Percentiles rank a stretch among this genome's conserved stretches.
phyloP scores from a whole-genome alignment of 495 filamentous ascomycete genomes.

The Penicillium subrubescens region DNA sequence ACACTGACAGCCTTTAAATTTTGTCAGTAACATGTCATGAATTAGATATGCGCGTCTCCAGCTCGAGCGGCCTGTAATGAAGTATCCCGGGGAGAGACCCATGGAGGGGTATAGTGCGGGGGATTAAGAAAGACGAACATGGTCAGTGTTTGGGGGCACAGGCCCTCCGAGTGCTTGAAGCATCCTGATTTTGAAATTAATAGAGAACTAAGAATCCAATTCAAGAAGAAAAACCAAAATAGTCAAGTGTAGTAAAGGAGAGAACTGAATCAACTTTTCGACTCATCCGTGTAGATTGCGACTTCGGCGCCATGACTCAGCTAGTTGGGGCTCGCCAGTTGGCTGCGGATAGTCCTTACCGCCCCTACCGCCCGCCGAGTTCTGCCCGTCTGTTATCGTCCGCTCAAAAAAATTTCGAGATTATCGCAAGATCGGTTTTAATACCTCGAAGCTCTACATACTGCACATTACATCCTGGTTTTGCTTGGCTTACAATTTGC shows the following conservation, averaged over 20 bases:
- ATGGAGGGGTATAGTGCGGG: conserved; percentile 33
- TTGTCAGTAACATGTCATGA: background rate
- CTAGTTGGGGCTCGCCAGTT: conserved; percentile 2
- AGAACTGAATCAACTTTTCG: conserved; percentile 4
- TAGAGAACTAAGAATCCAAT: conserved; percentile 1
- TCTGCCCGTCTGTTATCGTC: conserved; percentile 19
- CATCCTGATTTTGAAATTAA: conserved; percentile 28
- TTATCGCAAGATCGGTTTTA: conserved; percentile 4
- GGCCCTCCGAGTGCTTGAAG: conserved; percentile 46
- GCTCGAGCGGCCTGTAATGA: background rate
- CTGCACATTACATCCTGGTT: conserved; percentile 2
- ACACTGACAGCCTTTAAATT: conserved; percentile 83
- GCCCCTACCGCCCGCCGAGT: background rate
- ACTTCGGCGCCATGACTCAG: conserved; percentile 37
- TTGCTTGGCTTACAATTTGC: background rate
- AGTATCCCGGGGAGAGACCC: background rate
- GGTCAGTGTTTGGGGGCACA: conserved; percentile 55
- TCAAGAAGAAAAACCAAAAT: conserved; percentile 9
- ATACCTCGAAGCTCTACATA: background rate
- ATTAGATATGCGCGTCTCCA: background rate
- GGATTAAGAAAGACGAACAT: conserved; percentile 45
- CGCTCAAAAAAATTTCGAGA: conserved; percentile 29
- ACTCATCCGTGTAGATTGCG: conserved; percentile 25
- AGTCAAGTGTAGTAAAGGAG: conserved; percentile 9
- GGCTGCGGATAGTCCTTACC: background rate